phyloP scores from a whole-genome alignment of 179 eudicot genomes.

The Spinacia oleracea region DNA sequence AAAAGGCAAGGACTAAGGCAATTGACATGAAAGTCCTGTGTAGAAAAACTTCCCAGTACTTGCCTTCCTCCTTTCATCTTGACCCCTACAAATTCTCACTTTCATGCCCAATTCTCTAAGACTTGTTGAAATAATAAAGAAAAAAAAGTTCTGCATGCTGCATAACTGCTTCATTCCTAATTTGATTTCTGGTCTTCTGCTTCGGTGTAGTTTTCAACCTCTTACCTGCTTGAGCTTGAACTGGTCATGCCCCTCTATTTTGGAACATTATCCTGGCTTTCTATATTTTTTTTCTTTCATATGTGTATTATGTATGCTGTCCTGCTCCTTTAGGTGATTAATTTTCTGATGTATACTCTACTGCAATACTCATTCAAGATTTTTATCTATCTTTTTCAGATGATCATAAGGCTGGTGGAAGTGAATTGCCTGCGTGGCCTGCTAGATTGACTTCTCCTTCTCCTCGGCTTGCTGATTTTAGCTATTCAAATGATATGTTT shows the following conservation, averaged over 20 bases:
- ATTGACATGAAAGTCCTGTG: background rate
- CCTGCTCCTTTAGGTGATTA: too few species aligned
- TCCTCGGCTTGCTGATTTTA: constrained; percentile 96
- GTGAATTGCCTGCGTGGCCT: constrained; percentile 97
- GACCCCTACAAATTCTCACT: background rate
- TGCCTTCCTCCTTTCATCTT: background rate
- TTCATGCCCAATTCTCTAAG: background rate
- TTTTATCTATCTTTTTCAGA: background rate
- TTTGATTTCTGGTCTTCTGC: background rate
- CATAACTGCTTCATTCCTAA: background rate
- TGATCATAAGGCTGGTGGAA: constrained; percentile 63
- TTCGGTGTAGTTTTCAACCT: background rate
- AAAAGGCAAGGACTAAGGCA: background rate
- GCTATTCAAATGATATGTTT: constrained; percentile 76
- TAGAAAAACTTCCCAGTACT: background rate
- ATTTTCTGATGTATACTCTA: background rate
- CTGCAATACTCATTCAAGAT: background rate
- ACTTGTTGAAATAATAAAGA: background rate
- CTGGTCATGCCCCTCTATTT: background rate
- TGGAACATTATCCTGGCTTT: background rate
- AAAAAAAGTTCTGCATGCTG: background rate
- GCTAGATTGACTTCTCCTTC: constrained; percentile 88
- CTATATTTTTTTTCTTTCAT: background rate
- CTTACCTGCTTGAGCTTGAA: background rate
- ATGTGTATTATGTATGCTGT: background rate